Conservation (phyloP, 495 filamentous ascomycete genomes). For the Bombardia bombarda region DNA sequence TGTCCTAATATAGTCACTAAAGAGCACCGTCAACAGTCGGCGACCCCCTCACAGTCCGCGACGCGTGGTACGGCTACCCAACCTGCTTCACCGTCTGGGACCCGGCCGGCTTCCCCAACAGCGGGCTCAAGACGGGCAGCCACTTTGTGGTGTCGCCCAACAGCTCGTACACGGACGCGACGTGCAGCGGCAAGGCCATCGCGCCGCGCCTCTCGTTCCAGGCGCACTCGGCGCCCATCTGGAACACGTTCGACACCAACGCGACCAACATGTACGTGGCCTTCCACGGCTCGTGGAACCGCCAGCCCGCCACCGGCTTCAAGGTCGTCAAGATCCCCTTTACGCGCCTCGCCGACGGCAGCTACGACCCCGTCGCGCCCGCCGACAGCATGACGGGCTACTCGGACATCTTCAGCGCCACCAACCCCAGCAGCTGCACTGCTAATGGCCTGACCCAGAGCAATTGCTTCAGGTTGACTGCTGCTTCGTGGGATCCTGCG, state of each 20-base stretch:
- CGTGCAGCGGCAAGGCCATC: slow-evolving; percentile 34
- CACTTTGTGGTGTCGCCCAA: slow-evolving; percentile 44
- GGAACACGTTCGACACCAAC: slow-evolving; percentile 38
- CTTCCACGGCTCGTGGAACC: slow-evolving; percentile 54
- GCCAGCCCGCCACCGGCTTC: slow-evolving; percentile 31
- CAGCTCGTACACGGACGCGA: slow-evolving; percentile 40
- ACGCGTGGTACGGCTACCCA: slow-evolving; percentile 58
- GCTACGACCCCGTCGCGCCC: slow-evolving; percentile 31
- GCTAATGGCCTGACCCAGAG: slow-evolving; percentile 30
- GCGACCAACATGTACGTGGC: slow-evolving; percentile 49
- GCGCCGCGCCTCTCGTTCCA: slow-evolving; percentile 45
- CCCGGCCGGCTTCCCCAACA: slow-evolving; percentile 32
- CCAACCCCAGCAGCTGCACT: slow-evolving; percentile 28
- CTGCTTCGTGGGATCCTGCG: slow-evolving; percentile 27
- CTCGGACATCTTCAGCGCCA: slow-evolving; percentile 25
- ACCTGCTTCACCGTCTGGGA: slow-evolving; percentile 60
- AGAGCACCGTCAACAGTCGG: slow-evolving; percentile 14
- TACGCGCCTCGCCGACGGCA: slow-evolving; percentile 19
- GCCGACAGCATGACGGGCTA: slow-evolving; percentile 28
- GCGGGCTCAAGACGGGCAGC: slow-evolving; percentile 35
- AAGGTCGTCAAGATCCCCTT: slow-evolving; percentile 35
- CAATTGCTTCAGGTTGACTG: slow-evolving; percentile 30
- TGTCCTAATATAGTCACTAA: too few relatives aligned
- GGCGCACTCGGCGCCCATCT: slow-evolving; percentile 51
- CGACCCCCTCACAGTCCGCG: slow-evolving; percentile 23